Evolutionary conservation across 306 rosid species (phyloP), one percentile per base, ranked within the genome.

Genomic region (Ziziphus jujuba): DNA sequence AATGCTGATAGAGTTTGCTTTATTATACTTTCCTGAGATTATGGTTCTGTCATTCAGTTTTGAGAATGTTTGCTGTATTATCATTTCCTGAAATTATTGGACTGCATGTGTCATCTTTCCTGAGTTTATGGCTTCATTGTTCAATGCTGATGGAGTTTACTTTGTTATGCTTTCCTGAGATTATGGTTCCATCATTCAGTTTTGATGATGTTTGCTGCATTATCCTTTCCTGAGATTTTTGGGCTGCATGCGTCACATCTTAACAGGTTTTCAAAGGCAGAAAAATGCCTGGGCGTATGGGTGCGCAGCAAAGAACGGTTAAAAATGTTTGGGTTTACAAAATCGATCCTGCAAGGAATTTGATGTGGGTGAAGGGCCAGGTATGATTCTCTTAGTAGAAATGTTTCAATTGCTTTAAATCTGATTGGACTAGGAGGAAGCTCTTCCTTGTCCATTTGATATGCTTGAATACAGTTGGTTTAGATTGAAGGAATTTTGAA

Each of bases 211-310:
- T 24, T n/a, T 31, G n/a, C 44, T 15, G 36, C n/a, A 14, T 20
- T 15, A 28, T 22, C n/a, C 22, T 81, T 43, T 53, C 57, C 22
- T 56, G 34, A 19, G 20, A 19, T 63, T 63, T 45, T 50, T 6
- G 60, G 58, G 55, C 36, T 51, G 23, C 48, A n/a, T 65, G 5
- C 57, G 64, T 63, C 71, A n/a, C n/a, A n/a, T n/a, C 48, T 66
- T 70, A 73, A 71, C 83, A 90, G 96, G 96, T 95, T 15, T 84
- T 90, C 61, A 88, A 87, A 85, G 87, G 84, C 72, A 84, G 31
- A 72, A 90, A 90, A 80, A 90, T 95, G 97, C 63, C 99, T 58
- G 99, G 99, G 65, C 95, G 97, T 34, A 95, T 95, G 97, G 97
- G 99, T 64, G 97, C 78, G 23, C 56, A 88, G 65, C 97, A 90